A percentile compares a stretch with the other conserved stretches of the same genome.
phyloP scores from a whole-genome alignment of 2,329 filamentous ascomycete species.

The Rhinocladiella similis region DNA sequence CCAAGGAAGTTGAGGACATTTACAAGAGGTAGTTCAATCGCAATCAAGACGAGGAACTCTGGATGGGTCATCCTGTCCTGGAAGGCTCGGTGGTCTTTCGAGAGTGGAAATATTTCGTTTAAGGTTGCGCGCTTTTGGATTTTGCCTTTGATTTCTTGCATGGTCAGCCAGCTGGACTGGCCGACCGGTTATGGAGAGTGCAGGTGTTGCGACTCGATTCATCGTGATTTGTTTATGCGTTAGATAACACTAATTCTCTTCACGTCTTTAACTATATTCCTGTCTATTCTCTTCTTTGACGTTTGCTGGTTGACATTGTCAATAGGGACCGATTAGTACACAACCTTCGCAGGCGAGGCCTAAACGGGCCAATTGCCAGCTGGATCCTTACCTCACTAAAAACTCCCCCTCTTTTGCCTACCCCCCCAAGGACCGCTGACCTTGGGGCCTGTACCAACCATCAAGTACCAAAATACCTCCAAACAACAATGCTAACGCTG shows the following conservation, averaged over 20 bases:
- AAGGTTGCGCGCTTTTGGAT: too few species aligned
- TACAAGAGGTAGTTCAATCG: too few species aligned
- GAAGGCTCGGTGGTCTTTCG: too few species aligned
- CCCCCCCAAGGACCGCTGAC: too few species aligned
- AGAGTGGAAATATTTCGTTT: too few species aligned
- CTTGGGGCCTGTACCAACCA: too few species aligned
- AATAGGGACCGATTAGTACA: conserved; percentile 3
- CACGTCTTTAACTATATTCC: conserved; percentile 1
- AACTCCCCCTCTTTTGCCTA: too few species aligned
- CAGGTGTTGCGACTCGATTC: conserved; percentile 3
- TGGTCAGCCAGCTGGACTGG: conserved; percentile 1
- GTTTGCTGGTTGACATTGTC: background rate
- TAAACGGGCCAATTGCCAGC: conserved; percentile 3
- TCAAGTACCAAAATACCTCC: too few species aligned
- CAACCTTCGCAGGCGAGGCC: conserved; percentile 1
- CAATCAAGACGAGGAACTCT: too few species aligned
- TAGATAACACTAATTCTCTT: conserved; percentile 5
- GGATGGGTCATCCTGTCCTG: too few species aligned
- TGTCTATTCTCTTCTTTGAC: conserved; percentile 1
- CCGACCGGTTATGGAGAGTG: conserved; percentile 1
- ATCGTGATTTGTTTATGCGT: conserved; percentile 2
- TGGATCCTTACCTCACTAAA: background rate
- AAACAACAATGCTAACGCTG: too few species aligned
- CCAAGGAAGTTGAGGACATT: too few species aligned
- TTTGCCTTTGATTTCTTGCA: background rate